Evolutionary conservation across 2,329 filamentous ascomycete species (phyloP).

Genomic region (Paecilomyces sp.): DNA sequence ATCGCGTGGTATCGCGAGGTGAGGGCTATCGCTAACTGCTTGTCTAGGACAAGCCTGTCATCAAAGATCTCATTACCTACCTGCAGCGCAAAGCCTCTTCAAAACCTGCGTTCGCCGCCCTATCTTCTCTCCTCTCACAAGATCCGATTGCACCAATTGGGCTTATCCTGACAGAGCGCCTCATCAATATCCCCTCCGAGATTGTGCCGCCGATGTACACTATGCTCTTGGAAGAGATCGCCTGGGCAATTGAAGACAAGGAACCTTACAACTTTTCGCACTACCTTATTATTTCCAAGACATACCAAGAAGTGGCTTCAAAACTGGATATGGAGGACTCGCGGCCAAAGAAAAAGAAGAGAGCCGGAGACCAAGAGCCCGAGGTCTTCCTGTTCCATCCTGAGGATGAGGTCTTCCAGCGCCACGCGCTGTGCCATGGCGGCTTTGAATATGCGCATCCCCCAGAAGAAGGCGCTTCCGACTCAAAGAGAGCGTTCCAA

Average conservation of each 20-base stretch:
- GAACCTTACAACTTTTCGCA: conserved; percentile 92
- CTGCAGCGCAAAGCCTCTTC: conserved; percentile 49
- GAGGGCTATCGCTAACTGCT: neutral
- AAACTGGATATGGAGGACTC: conserved; percentile 62
- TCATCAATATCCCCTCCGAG: conserved; percentile 96
- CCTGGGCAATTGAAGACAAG: conserved; percentile 78
- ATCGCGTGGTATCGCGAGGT: neutral
- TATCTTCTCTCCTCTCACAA: conserved; percentile 53
- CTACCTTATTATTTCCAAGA: conserved; percentile 85
- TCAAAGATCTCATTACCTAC: conserved; percentile 67
- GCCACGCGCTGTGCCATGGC: conserved; percentile 62
- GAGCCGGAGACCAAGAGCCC: conserved; percentile 33
- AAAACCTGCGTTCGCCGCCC: conserved; percentile 49
- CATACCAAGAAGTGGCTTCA: conserved; percentile 83
- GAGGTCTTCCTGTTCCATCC: conserved; percentile 87
- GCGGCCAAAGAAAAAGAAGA: conserved; percentile 62
- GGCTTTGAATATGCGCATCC: conserved; percentile 74
- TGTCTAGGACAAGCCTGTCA: conserved; percentile 58
- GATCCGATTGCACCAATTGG: conserved; percentile 59
- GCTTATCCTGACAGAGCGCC: conserved; percentile 79
- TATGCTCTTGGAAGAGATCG: conserved; percentile 88
- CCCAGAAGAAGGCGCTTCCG: conserved; percentile 67
- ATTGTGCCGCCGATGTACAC: conserved; percentile 88
- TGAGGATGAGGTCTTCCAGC: conserved; percentile 84
- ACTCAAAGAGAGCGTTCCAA: conserved; percentile 91